Base-by-base conservation (phyloP, 2,329 filamentous ascomycete species). In the Pseudopyricularia javanii region DNA sequence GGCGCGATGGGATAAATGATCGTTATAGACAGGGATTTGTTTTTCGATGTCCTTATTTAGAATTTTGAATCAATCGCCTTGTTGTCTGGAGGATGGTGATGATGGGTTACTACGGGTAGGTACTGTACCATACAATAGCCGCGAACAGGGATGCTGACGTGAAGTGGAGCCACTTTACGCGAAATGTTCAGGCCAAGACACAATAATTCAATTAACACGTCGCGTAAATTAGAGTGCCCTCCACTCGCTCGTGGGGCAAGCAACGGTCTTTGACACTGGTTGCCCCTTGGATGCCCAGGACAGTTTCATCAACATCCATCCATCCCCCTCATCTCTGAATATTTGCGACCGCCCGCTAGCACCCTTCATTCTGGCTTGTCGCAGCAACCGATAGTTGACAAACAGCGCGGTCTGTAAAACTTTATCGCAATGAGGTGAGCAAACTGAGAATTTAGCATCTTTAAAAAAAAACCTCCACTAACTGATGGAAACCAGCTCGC, bases 401-500 rank as follows among this genome's bases (percentile, higher is more conserved):
- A 26, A 7, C 14, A 45, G 15, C 17, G 40, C 40, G 1, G 12
- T 14, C 40, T 45, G 22, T 22, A 11, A 45, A 24, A 26, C 15
- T 22, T 11, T 45, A 20, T 45, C 20, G 24, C 11, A 45, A 45
- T 45, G 40, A 45, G 40, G 40, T 45, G 22, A 26, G 40, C 9
- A 45, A 45, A 45, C 11, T 24, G 17, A 15, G 24, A 15, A 26
- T 45, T 22, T 45, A 15, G 37, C 20, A n/a, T 5, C 22, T 24
- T 45, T 15, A 2, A 15, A 24, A 6, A 24, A 15, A 45, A 2
- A 22, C 22, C 40, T 20, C 40, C 40, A 20, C 40, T 45, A 20
- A 45, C 40, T 45, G 28, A 9, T 30, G 24, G 9, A 45, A 45
- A 45, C 51, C 64, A 94, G 88, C 74, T 94, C 89, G 67, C 90